Conservation (phyloP, 345 rosid species). For the Populus ilicifolia region DNA sequence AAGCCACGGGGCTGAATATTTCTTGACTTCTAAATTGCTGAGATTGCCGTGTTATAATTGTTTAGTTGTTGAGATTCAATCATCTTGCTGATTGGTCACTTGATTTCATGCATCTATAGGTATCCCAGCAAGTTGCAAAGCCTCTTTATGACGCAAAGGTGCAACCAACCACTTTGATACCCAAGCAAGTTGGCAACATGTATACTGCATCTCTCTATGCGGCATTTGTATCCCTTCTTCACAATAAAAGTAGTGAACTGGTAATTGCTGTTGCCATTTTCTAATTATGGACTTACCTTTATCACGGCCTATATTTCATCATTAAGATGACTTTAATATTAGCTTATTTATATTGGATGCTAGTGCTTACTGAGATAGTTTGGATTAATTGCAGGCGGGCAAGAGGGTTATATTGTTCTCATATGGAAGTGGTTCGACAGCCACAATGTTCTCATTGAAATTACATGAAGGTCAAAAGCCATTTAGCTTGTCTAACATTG, state of each 20-base stretch:
- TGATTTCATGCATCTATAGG: slow-evolving; percentile 37
- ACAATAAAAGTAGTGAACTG: slow-evolving; percentile 66
- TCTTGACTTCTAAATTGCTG: not conserved
- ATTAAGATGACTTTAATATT: not conserved
- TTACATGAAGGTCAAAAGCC: slow-evolving; percentile 59
- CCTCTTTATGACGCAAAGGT: slow-evolving; percentile 81
- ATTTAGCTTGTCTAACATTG: slow-evolving; percentile 79
- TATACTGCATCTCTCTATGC: slow-evolving; percentile 97
- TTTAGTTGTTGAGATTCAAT: not conserved
- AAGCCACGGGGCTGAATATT: not conserved
- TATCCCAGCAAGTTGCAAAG: slow-evolving; percentile 88
- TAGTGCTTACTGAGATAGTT: not conserved
- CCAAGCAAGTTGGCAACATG: slow-evolving; percentile 99
- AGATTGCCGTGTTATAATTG: not conserved
- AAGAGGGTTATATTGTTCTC: slow-evolving; percentile 84
- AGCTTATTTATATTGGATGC: slow-evolving; percentile 1
- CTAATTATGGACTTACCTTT: not conserved
- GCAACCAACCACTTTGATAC: slow-evolving; percentile 81
- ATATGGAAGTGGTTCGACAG: slow-evolving; percentile 92
- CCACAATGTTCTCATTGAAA: slow-evolving; percentile 84
- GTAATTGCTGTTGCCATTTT: slow-evolving; percentile 38
- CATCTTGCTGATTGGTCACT: slow-evolving; percentile 23
- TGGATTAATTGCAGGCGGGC: slow-evolving; percentile 50
- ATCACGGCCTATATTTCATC: not conserved
- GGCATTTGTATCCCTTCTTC: slow-evolving; percentile 88